Evolutionary conservation across 2,329 filamentous ascomycete genomes (phyloP).

Genomic region (Paecilomyces sp.): DNA sequence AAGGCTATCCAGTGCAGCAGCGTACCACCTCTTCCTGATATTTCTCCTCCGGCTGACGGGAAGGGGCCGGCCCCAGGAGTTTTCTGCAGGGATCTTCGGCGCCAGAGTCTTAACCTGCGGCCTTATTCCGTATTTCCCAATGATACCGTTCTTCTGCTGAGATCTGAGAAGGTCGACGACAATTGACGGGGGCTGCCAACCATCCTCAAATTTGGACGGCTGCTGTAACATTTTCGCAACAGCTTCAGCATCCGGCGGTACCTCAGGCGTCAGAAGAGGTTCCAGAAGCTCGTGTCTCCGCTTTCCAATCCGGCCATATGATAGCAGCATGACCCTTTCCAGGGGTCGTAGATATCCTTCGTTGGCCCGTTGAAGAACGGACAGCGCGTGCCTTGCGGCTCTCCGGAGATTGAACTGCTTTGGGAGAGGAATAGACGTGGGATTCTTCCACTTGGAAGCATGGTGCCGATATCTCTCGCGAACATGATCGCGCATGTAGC

Average conservation of each 20-base stretch:
- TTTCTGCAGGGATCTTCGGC: constrained; percentile 26
- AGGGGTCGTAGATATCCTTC: constrained; percentile 46
- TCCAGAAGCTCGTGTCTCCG: constrained; percentile 43
- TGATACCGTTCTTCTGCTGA: constrained; percentile 22
- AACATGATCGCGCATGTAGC: constrained; percentile 44
- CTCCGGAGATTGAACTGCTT: constrained; percentile 16
- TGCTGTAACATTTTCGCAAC: constrained; percentile 12
- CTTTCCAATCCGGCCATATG: constrained; percentile 52
- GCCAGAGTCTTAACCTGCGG: constrained; percentile 15
- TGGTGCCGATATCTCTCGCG: constrained; percentile 43
- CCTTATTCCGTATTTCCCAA: constrained; percentile 16
- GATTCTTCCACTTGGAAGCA: constrained; percentile 10
- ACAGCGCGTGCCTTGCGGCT: constrained; percentile 31
- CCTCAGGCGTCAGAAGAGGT: constrained; percentile 21
- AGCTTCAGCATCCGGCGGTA: constrained; percentile 14
- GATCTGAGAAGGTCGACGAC: constrained; percentile 26
- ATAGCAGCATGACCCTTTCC: constrained; percentile 44
- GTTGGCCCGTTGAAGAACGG: constrained; percentile 46
- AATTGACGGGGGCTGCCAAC: constrained; percentile 27
- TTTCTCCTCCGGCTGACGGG: constrained; percentile 23
- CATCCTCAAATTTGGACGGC: constrained; percentile 16
- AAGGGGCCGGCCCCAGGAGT: constrained; percentile 29
- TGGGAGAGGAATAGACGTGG: constrained; percentile 6
- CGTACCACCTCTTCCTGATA: constrained; percentile 32
- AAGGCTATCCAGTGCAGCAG: constrained; percentile 17